Evolutionary conservation across 139 green algal species (phyloP), one percentile per base, ranked within the genome.

Genomic region (Coelastrella sp.): DNA sequence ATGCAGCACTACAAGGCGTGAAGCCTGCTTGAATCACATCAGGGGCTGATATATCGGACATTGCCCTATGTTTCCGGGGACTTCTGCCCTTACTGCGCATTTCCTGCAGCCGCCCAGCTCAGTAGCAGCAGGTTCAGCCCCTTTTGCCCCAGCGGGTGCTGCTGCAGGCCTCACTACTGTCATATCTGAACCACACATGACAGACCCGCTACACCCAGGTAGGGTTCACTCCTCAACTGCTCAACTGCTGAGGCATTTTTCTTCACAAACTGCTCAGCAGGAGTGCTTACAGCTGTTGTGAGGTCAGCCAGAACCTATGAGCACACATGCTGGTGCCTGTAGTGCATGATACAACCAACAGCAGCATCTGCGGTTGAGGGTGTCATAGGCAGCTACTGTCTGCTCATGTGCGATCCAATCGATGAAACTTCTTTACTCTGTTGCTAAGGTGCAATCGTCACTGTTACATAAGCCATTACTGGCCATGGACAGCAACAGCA

Each of bases 181-280:
- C 19, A 76, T 76, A 76, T 76, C 68, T 27, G 68, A 76, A 24
- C 68, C 68, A 27, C 68, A 76, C 19, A 76, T 76, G 68, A 76
- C 68, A 76, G 68, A 76, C 19, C 68, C n/a, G 15, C 7, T 76
- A 24, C 68, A 76, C 19, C 19, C 15, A 76, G 68, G 68, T 76
- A 24, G 19, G 19, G 10, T 70, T 70, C 6, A 22, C 12, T 14
- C 5, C 63, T 17, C 15, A 70, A 70, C 12, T 22, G 12, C 63
- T 70, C 12, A 17, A 70, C 11, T 15, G 63, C 14, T 20, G 63
- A 12, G 14, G 14, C 63, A 12, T 70, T 70, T 70, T 15, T 35
- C 68, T 35, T 76, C 7, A 76, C 7, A 12, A 1, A 70, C 63
- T 70, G 63, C 63, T 20, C 14, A 70, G 63, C 14, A 7, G 11